Conservation (phyloP, 1,139 yeast species). For the Candida labiduridarum region DNA sequence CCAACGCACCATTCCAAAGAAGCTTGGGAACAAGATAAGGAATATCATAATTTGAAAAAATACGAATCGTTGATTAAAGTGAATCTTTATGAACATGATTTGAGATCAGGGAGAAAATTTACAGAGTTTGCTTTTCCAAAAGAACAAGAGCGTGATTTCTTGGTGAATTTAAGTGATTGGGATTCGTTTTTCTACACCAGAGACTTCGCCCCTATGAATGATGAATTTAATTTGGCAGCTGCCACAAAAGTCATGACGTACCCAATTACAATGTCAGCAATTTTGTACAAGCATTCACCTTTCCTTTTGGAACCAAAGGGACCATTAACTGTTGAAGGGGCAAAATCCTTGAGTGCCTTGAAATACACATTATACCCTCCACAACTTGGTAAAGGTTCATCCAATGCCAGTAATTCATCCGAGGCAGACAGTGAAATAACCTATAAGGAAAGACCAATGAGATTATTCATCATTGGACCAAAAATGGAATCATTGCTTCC, state of each 20-base stretch:
- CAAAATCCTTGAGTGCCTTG: constrained; percentile 88
- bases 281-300: constrained; percentile 84
- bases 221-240: constrained; percentile 93
- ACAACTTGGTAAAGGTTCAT: constrained; percentile 24
- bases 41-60: constrained; percentile 66
- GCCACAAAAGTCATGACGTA: constrained; percentile 92
- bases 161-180: constrained; percentile 84
- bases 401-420: constrained; percentile 34
- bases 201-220: constrained; percentile 92
- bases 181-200: constrained; percentile 92
- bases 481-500: constrained; percentile 94
- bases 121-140: constrained; percentile 95
- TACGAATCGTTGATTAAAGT: constrained; percentile 82
- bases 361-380: constrained; percentile 86
- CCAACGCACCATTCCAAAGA: constrained; percentile 92
- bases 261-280: constrained; percentile 86
- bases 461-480: constrained; percentile 88
- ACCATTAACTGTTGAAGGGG: constrained; percentile 87
- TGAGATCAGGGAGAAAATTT: constrained; percentile 89
- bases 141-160: constrained; percentile 73
- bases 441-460: constrained; percentile 84
- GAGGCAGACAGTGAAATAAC: constrained; percentile 29
- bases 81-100: constrained; percentile 91
- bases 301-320: constrained; percentile 81
- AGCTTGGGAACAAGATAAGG: constrained; percentile 83